Percentiles rank a stretch among this genome's conserved stretches.
Conservation (phyloP, 2,329 filamentous ascomycete species). For the Fusarium algeriense region DNA sequence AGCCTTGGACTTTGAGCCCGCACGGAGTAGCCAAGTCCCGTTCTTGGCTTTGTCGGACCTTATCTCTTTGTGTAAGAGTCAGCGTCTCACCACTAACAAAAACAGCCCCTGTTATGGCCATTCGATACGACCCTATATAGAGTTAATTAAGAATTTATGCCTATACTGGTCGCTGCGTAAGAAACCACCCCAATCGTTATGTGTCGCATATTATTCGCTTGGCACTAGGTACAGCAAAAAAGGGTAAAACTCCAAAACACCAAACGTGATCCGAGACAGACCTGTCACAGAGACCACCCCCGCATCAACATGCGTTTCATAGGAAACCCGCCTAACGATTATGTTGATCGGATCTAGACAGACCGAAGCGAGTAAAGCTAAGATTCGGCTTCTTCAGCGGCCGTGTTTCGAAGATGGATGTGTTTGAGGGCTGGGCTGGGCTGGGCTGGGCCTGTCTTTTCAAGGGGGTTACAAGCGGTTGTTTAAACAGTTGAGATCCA, state of each 20-base stretch:
- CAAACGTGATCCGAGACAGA: conserved; percentile 53
- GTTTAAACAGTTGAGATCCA: conserved; percentile 4
- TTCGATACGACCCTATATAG: conserved; percentile 24
- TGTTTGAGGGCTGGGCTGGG: conserved; percentile 8
- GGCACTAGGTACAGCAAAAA: conserved; percentile 20
- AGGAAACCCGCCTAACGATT: background rate
- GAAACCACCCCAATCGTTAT: conserved; percentile 10
- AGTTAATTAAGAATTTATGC: conserved; percentile 17
- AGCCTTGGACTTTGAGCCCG: background rate
- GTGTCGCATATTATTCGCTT: conserved; percentile 21
- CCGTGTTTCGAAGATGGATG: conserved; percentile 42
- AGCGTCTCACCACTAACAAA: conserved; percentile 32
- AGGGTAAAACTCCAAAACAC: conserved; percentile 37
- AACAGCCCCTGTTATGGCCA: conserved; percentile 2
- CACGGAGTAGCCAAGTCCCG: conserved; percentile 31
- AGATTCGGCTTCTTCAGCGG: conserved; percentile 33
- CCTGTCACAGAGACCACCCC: conserved; percentile 51
- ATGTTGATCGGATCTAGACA: conserved; percentile 29
- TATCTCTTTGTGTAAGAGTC: conserved; percentile 28
- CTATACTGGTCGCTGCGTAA: conserved; percentile 31
- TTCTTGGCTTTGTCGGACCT: conserved; percentile 36
- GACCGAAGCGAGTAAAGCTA: conserved; percentile 35
- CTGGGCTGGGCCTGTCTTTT: conserved; percentile 13
- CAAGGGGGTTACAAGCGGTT: conserved; percentile 16
- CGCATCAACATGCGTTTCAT: conserved; percentile 35